Evolutionary conservation across 1,284 basidiomycete genomes (phyloP), one percentile per base, ranked within the genome.

Genomic region (Stereum hirsutum): DNA sequence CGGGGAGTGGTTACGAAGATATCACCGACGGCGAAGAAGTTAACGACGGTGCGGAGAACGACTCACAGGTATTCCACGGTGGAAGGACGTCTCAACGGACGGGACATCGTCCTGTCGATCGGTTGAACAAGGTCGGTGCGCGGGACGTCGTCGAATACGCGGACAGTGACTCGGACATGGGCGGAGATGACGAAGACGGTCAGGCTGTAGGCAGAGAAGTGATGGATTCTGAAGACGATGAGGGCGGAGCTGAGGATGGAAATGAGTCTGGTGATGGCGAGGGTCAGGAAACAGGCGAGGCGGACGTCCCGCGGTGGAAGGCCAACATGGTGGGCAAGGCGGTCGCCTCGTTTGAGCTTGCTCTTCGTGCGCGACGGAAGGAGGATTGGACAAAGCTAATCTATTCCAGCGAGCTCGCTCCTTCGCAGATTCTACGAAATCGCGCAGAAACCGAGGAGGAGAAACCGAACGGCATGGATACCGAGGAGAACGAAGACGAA

Each of bases 341-440:
- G 0, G 65, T 70, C 11, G 64, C 67, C 5, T 63, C 69, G 12
- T 74, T 76, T 50, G 57, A 64, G 11, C 60, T 65, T 11, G 60
- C 62, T 3, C 61, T 72, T 10, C 65, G 64, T 14, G 62, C 68
- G 14, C 66, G 69, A 46, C 63, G 65, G 47, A 64, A 67, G 42
- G 78, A 75, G 52, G 81, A 96, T 57, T 87, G 93, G 74, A 91
- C 86, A 60, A 81, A 82, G 40, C 73, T 96, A 44, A 90, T 98
- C 43, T 98, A 98, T 61, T 71, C 75, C 33, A 78, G 77, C 30
- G 63, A 73, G 7, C 66, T 89, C 8, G 76, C 84, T 1, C 83
- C 91, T 0, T 74, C 78, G 45, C 73, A 91, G 54, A 82, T 95
- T 32, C 62, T 84, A 0, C 37, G 11, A 2, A 19, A 27, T n/a